Conservation (phyloP, 2,329 filamentous ascomycete genomes). For the Lasiodiplodia theobromae region DNA sequence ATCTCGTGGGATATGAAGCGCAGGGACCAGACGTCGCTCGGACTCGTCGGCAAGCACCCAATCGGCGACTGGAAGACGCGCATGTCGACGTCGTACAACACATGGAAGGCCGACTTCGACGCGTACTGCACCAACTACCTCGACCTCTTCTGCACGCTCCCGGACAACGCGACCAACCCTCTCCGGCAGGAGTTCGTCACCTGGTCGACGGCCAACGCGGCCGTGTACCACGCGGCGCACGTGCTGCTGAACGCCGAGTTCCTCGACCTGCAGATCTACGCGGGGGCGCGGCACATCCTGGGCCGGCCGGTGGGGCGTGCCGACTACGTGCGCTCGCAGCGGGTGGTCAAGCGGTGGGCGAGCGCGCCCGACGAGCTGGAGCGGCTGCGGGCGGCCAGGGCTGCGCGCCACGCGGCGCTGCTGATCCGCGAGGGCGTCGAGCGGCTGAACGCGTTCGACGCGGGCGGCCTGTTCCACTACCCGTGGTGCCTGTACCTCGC, state of each 20-base stretch:
- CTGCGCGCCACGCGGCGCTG: constrained; percentile 62
- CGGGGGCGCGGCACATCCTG: constrained; percentile 65
- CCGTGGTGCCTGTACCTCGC: constrained; percentile 69
- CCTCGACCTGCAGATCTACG: constrained; percentile 68
- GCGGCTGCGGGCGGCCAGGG: constrained; percentile 47
- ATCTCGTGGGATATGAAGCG: constrained; percentile 68
- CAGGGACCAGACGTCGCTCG: constrained; percentile 66
- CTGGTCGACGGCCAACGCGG: constrained; percentile 59
- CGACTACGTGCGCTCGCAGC: constrained; percentile 61
- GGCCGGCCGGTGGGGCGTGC: constrained; percentile 60
- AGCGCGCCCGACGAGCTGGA: constrained; percentile 35
- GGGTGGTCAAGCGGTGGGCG: constrained; percentile 61
- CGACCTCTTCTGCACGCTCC: constrained; percentile 19
- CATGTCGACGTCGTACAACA: constrained; percentile 61
- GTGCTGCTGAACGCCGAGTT: constrained; percentile 65
- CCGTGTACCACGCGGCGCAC: constrained; percentile 66
- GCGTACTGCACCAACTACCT: constrained; percentile 53
- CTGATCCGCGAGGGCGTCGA: constrained; percentile 60
- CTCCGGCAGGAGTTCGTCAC: constrained; percentile 52
- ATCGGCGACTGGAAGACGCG: constrained; percentile 60
- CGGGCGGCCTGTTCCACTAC: constrained; percentile 65
- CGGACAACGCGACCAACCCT: constrained; percentile 32
- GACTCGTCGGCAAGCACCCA: neutral
- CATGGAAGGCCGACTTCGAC: constrained; percentile 67
- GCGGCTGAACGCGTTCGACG: constrained; percentile 59